Evolutionary conservation across 169 alveolate species (phyloP), one percentile per base, ranked within the genome.

Genomic region (Plasmodium reichenowi): DNA sequence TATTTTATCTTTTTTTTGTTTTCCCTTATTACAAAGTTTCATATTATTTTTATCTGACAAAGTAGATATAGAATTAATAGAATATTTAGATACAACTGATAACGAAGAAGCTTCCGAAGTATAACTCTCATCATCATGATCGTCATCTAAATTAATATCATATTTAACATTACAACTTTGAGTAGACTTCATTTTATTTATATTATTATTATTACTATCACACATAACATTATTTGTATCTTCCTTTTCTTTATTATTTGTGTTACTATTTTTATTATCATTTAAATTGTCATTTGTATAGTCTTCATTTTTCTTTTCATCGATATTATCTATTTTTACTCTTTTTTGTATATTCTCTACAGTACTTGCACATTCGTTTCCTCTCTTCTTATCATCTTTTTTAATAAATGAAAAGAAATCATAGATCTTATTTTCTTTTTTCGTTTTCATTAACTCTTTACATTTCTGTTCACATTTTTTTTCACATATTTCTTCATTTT

Each of bases 331-430:
- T 66, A 26, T 52, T 48, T 78, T 78, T 66, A 50, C 50, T 56
- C 38, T 72, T 66, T 78, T 78, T n/a, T 38, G 12, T 17, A 17
- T 15, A 63, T 63, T 64, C 0, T 78, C 89, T 29, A 48, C 9
- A 13, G 17, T 71, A 45, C 15, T 20, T 12, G 29, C 12, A 54
- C 20, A n/a, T 50, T 78, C 78, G 38, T 56, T 78, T 6, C 43
- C 45, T 45, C 76, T 64, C 22, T 64, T 78, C 38, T 66, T 67
- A 64, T 78, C 76, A 52, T 78, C 89, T 59, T 32, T 76, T 70
- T 75, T 48, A 29, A 66, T 47, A 47, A 52, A 78, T 32, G 89
- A 43, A 24, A 52, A 52, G 5, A 64, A 66, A 13, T 78, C 89
- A 50, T 58, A 67, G 32, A 48, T 70, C 26, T 78, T 66, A 3